Conservation (phyloP, 345 rosid species). For the Litchi chinensis region DNA sequence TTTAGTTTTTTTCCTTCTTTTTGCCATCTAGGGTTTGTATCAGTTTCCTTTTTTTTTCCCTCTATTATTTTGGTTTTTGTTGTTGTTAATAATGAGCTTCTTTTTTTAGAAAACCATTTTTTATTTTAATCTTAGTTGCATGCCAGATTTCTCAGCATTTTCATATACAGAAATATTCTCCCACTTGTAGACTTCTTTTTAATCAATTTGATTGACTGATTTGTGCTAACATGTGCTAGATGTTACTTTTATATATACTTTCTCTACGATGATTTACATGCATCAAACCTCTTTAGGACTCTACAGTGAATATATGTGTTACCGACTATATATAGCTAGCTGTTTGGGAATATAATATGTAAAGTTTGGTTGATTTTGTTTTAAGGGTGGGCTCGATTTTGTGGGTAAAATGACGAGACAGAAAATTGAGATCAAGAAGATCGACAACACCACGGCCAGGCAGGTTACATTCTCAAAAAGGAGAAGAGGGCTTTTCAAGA, state of each 20-base stretch:
- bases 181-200: too few species aligned
- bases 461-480: conserved; percentile 56
- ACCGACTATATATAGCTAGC: not conserved
- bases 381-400: conserved; percentile 5
- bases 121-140: too few species aligned
- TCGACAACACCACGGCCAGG: conserved; percentile 43
- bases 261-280: not conserved
- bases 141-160: too few species aligned
- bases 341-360: not conserved
- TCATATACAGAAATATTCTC: too few species aligned
- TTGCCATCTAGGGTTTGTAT: conserved; percentile 18
- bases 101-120: too few species aligned
- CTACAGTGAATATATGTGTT: not conserved
- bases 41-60: not conserved
- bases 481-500: conserved; percentile 49
- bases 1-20: not conserved
- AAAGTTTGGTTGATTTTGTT: not conserved
- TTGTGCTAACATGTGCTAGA: too few species aligned
- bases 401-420: conserved; percentile 38
- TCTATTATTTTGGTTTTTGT: too few species aligned
- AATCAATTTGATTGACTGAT: too few species aligned
- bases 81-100: too few species aligned
- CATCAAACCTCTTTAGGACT: not conserved
- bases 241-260: too few species aligned
- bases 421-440: conserved; percentile 52